Evolutionary conservation across 345 rosid genomes (phyloP).

Genomic region (Crucihimalaya himalaica): DNA sequence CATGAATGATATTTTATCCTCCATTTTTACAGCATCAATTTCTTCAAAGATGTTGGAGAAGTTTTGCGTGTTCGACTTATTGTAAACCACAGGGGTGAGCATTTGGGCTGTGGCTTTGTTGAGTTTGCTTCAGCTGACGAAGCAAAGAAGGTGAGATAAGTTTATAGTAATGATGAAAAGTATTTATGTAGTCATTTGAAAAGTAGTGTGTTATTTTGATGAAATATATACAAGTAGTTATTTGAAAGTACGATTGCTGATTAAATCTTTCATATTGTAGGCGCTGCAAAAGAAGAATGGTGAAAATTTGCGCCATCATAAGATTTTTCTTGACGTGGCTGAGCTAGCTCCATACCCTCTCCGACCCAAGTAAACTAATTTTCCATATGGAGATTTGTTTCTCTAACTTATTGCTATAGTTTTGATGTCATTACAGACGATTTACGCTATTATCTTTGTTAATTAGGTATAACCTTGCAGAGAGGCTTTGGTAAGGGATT

Average conservation of each 20-base stretch:
- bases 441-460: too few species aligned
- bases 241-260: neutral
- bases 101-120: too few species aligned
- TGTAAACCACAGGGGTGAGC: neutral
- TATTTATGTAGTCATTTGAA: neutral
- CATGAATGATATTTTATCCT: neutral
- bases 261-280: neutral
- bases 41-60: neutral
- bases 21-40: neutral
- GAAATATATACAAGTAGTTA: neutral
- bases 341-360: neutral
- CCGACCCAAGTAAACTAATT: too few species aligned
- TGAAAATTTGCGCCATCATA: neutral
- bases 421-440: too few species aligned
- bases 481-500: too few species aligned
- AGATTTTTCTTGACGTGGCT: neutral
- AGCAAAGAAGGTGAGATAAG: neutral
- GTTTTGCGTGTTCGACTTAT: neutral
- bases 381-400: too few species aligned
- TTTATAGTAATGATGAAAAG: conserved; percentile 5
- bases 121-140: too few species aligned
- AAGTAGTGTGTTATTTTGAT: neutral
- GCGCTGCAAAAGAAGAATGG: neutral
- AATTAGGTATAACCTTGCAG: too few species aligned
- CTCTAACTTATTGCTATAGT: too few species aligned